Base-by-base conservation (phyloP, 495 filamentous ascomycete species). In the Viridothelium virens region DNA sequence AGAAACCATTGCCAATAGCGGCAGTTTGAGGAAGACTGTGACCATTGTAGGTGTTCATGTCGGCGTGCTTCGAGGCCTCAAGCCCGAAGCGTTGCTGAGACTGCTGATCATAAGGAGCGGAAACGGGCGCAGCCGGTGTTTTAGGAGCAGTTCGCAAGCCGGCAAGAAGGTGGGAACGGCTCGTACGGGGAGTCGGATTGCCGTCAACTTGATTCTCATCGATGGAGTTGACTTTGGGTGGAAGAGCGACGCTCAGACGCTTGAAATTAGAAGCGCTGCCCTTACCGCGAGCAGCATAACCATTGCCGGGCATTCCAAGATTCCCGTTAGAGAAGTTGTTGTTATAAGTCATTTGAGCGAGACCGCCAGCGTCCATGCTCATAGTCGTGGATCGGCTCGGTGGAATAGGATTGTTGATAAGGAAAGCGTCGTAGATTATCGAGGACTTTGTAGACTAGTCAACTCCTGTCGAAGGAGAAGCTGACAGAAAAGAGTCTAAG, bases 271-370 rank as follows among this genome's bases (percentile, higher is more conserved):
- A 82, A 44, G 68, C 68, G 9, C 63, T 66, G 70, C 89, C 90
- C 73, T 87, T 89, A 65, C 89, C 86, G 62, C 91, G 87, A 63
- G 91, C 92, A 63, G 90, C 91, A 74, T 96, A 89, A 68, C 89
- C 89, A 68, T 89, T 87, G 68, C 83, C 79, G 18, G 91, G 87
- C 75, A 89, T 85, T 66, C 87, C 89, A 72, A 94, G 79, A 69
- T 81, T 82, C 68, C 72, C 73, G 75, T 85, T 86, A 79, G 85
- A 81, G 70, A 81, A 80, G 65, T 64, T 63, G 70, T 71, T 73
- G 80, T 89, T 88, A 84, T 93, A 95, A 77, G 91, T 89, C 95
- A 98, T 97, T 83, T 96, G 94, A 92, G 93, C 89, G 83, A 96
- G 91, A 92, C 92, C 91, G 85, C 92, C 94, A 85, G 92, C 86